phyloP scores from a whole-genome alignment of 2,329 filamentous ascomycete genomes.

The Neofusicoccum sp. region DNA sequence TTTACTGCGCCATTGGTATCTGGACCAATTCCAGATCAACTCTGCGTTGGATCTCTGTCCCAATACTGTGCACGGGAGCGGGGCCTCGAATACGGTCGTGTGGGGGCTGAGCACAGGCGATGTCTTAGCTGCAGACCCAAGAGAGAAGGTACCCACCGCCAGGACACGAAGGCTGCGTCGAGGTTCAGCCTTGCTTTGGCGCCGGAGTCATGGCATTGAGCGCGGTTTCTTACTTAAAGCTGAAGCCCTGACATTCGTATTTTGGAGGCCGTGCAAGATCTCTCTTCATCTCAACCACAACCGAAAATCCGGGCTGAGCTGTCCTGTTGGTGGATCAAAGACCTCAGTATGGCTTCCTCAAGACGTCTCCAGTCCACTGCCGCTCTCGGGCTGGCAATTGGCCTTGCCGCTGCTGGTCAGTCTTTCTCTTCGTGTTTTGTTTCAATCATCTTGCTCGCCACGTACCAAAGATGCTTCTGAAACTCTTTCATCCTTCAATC shows the following conservation, averaged over 20 bases:
- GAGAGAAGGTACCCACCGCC: conserved; percentile 11
- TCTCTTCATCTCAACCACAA: conserved; percentile 10
- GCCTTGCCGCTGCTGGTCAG: conserved; percentile 11
- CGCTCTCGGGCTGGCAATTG: conserved; percentile 5
- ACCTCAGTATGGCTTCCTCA: conserved; percentile 10
- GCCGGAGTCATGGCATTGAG: conserved; percentile 4
- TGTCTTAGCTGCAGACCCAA: background rate
- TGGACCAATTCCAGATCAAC: background rate
- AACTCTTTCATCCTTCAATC: too few relatives aligned
- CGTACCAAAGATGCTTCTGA: too few relatives aligned
- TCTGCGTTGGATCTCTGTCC: background rate
- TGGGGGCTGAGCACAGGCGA: background rate
- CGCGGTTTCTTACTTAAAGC: conserved; percentile 15
- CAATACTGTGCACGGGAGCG: conserved; percentile 2
- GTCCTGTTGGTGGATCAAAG: conserved; percentile 2
- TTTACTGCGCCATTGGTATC: background rate
- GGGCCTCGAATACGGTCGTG: background rate
- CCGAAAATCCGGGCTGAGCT: background rate
- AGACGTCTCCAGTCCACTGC: conserved; percentile 13
- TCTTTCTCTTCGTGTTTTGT: background rate
- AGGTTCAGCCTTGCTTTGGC: background rate
- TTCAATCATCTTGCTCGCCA: too few relatives aligned
- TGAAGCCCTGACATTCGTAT: background rate
- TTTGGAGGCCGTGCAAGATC: conserved; percentile 10
- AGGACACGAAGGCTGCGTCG: background rate